A percentile compares a stretch with the other conserved stretches of the same genome.
phyloP scores from a whole-genome alignment of 106 monocot genomes.

The Allium fistulosum region DNA sequence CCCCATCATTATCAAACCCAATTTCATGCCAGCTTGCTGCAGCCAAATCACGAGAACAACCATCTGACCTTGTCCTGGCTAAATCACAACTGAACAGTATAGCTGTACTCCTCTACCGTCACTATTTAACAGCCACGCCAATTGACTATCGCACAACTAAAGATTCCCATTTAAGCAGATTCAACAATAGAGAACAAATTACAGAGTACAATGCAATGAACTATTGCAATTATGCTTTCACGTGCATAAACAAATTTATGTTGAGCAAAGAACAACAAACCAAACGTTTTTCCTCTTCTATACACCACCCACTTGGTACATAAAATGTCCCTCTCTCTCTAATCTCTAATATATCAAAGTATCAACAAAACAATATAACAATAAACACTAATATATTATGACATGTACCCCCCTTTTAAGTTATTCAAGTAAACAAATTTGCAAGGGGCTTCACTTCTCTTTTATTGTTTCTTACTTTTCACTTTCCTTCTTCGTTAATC shows the following conservation, averaged over 20 bases:
- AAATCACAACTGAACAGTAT: no score
- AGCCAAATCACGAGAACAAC: no score
- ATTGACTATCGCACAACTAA: no score
- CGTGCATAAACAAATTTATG: background rate
- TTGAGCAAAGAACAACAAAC: background rate
- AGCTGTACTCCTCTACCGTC: no score
- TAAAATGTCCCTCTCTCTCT: background rate
- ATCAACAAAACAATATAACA: slow-evolving; percentile 9
- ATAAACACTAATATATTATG: background rate
- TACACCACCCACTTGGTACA: background rate
- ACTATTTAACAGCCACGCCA: no score
- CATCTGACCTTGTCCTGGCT: no score
- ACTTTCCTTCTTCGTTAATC: background rate
- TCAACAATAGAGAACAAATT: no score
- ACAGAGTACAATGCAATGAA: no score
- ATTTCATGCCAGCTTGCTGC: no score
- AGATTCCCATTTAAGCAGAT: no score
- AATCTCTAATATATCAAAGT: background rate
- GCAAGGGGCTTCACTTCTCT: background rate
- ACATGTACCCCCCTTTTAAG: background rate
- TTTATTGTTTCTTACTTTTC: background rate
- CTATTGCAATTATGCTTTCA: slow-evolving; percentile 4
- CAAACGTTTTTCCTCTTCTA: slow-evolving; percentile 1
- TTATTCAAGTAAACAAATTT: slow-evolving; percentile 1
- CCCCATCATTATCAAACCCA: no score